A percentile compares a stretch with the other conserved stretches of the same genome.
phyloP scores from a whole-genome alignment of 2,329 filamentous ascomycete species.

The Sporothrix humicola region DNA sequence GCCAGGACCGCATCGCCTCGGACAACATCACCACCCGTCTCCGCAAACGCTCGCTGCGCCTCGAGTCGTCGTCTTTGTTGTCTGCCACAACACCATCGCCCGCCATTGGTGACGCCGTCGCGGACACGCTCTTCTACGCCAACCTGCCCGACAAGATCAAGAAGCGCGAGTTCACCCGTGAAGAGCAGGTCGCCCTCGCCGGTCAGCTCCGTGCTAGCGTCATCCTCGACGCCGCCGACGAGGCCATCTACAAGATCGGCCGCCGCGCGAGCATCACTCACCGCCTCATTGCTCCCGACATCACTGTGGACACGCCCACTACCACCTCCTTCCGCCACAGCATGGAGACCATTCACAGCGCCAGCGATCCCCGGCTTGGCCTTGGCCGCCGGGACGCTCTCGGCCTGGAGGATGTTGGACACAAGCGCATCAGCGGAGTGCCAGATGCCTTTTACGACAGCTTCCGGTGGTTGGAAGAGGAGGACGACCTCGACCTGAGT shows the following conservation, averaged over 20 bases:
- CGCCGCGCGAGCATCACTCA: constrained; percentile 47
- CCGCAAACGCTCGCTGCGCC: constrained; percentile 41
- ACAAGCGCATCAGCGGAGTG: constrained; percentile 42
- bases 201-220: constrained; percentile 52
- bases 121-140: constrained; percentile 71
- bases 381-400: constrained; percentile 27
- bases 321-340: constrained; percentile 32
- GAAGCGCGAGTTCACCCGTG: constrained; percentile 70
- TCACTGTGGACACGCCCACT: constrained; percentile 38
- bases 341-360: constrained; percentile 34
- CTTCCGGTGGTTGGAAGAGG: constrained; percentile 76
- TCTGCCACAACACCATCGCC: constrained; percentile 29
- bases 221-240: constrained; percentile 55
- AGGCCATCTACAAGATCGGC: constrained; percentile 59
- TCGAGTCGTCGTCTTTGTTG: not conserved
- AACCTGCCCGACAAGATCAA: constrained; percentile 75
- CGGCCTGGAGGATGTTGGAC: constrained; percentile 1
- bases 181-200: constrained; percentile 70
- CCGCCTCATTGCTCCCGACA: constrained; percentile 42
- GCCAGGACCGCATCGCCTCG: constrained; percentile 42
- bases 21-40: constrained; percentile 45
- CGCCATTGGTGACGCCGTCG: constrained; percentile 40
- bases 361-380: constrained; percentile 25
- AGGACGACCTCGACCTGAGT: constrained; percentile 70
- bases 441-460: constrained; percentile 67